These are phyloP conservation scores for Gastrolobium bilobum DNA, from an alignment of 306 rosid species.

Conservation along the genomic window DNA sequence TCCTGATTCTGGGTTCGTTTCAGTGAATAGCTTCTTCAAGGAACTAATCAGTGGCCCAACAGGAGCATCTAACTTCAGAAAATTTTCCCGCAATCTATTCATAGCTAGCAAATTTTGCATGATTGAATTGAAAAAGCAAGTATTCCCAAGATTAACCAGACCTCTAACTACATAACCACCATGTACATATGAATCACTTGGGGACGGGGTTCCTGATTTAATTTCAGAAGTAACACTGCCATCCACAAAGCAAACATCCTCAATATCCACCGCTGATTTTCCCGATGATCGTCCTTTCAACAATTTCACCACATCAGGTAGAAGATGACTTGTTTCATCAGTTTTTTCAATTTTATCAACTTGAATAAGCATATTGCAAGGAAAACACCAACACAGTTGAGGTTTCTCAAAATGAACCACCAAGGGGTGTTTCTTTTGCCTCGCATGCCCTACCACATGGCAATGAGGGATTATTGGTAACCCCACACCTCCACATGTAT, in stretches of 20 bases:
- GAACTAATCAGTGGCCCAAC: conserved; percentile 77
- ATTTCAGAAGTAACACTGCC: conserved; percentile 66
- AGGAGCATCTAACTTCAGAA: conserved; percentile 65
- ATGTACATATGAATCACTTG: conserved; percentile 58
- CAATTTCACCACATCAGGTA: conserved; percentile 71
- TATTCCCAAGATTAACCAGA: conserved; percentile 88
- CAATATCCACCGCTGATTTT: conserved; percentile 56
- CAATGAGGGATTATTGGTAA: conserved; percentile 69
- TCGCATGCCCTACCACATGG: conserved; percentile 73
- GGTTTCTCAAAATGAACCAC: conserved; percentile 75
- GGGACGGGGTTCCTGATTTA: conserved; percentile 53
- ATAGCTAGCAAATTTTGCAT: conserved; percentile 90
- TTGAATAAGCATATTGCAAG: conserved; percentile 68
- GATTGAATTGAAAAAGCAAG: conserved; percentile 95
- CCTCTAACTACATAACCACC: conserved; percentile 79
- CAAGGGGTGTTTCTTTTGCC: conserved; percentile 77
- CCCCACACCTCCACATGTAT: conserved; percentile 88
- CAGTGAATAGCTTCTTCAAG: conserved; percentile 78
- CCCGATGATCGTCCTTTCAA: conserved; percentile 60
- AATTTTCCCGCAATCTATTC: conserved; percentile 67
- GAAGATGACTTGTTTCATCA: conserved; percentile 61
- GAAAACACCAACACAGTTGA: conserved; percentile 91
- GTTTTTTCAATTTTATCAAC: conserved; percentile 67
- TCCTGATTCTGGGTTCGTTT: conserved; percentile 71
- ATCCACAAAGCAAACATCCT: conserved; percentile 57